Evolutionary conservation across 2,329 filamentous ascomycete genomes (phyloP), one percentile per base, ranked within the genome.

Genomic region (Drechslerella stenobrocha): DNA sequence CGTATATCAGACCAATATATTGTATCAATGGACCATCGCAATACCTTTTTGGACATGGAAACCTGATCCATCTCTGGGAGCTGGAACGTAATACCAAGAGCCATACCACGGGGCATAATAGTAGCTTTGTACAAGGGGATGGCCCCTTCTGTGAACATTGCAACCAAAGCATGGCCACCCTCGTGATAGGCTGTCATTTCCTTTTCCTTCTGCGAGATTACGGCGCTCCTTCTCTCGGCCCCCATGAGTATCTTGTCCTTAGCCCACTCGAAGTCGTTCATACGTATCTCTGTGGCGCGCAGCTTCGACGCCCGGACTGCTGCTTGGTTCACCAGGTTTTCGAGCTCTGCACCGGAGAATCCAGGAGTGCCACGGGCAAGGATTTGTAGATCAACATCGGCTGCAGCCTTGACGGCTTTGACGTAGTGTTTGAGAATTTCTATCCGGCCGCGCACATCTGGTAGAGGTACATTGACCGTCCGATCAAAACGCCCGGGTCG

Each of bases 181-280:
- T 98, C 93, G 75, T 96, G 90, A 74, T 95, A 96, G 0, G 90
- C 90, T n/a, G 91, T 96, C 81, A 90, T 87, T 73, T 93, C 83
- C 79, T 95, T 97, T 78, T 98, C 93, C 78, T 95, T 90, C 70
- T 92, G 85, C 42, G 87, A 88, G 58, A 98, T 92, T 58, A 96
- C 83, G 78, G 92, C 90, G 72, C 87, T 95, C 76, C 86, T 88
- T 75, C 87, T 85, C 79, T 98, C 93, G 1, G 92, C 89, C 34
- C 93, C 93, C 90, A 98, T 96, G 76, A 96, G 87, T 55, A 98
- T 89, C 78, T 93, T 93, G 79, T 98, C 93, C 78, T 95, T 97
- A 60, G 93, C 93, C 91, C 92, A 98, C 73, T 96, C 91, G 70
- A 97, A 86, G 74, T 97, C 90, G 30, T 82, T 78, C 76, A 90